Evolutionary conservation across 306 rosid species (phyloP), one percentile per base, ranked within the genome.

Genomic region (Cucurbita ficifolia): DNA sequence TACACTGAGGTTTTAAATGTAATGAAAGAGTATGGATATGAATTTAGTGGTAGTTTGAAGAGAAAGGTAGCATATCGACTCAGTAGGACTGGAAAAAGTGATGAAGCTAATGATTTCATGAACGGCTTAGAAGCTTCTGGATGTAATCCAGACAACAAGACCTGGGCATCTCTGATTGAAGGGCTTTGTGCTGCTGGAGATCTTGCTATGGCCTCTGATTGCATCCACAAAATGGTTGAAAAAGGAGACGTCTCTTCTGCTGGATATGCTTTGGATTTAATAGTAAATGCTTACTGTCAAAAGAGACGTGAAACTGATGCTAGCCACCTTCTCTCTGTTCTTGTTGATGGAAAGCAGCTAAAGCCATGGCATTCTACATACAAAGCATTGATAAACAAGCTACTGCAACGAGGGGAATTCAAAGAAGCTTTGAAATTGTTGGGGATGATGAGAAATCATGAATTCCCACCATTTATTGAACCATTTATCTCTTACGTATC

Each of bases 301-400:
- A 81, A 70, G 83, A 78, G 81, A 73, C 81, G 69, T 74, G 91
- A 87, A 12, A 79, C 71, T 17, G 91, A 89, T 36, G 97, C 88
- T 42, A 67, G 77, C 87, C 82, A 61, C 55, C 81, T 90, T 74
- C 85, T 91, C 51, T 67, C 65, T 18, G 69, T 75, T 76, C 62
- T 84, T 46, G 88, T 86, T 40, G 74, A 68, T 33, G 86, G 78
- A 38, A 81, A 81, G 43, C 81, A 77, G 82, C 40, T 91, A 16
- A 81, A 82, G 72, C 99, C 96, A 33, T 24, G 82, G 76, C 91
- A 87, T 81, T 82, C 85, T 17, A 89, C 95, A 3, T 94, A 91
- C 82, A 88, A 90, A 78, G 10, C 78, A 55, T 67, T 91, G 79
- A 77, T 89, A 61, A 82, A 77, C 7, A 82, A 82, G 74, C 82